Percentiles rank a stretch among this genome's conserved stretches.
Conservation (phyloP, 2,329 filamentous ascomycete species). For the Pseudogymnoascus sp. region DNA sequence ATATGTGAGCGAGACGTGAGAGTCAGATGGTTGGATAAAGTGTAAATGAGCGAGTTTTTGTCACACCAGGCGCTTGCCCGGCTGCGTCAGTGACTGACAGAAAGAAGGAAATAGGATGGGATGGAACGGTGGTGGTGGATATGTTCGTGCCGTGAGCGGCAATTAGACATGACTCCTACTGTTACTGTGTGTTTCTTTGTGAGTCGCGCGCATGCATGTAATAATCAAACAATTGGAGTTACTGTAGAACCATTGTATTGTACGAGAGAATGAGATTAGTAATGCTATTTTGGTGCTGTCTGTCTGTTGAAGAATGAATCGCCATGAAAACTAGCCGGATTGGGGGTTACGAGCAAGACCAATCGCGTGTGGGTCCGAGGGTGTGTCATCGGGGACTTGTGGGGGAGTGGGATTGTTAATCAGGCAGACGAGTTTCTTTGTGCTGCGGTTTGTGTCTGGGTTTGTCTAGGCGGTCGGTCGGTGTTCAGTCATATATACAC, state of each 20-base stretch:
- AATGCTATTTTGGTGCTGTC: not conserved
- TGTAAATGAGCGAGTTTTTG: not conserved
- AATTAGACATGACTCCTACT: not conserved
- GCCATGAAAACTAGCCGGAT: not conserved
- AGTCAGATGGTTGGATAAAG: not conserved
- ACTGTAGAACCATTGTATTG: not conserved
- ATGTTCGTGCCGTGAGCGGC: not conserved
- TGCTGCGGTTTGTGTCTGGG: not conserved
- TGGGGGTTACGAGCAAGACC: not conserved
- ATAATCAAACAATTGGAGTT: not conserved
- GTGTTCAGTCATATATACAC: conserved; percentile 1
- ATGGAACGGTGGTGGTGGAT: not conserved
- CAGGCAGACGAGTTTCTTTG: not conserved
- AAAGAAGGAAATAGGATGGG: not conserved
- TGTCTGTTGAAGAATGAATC: not conserved
- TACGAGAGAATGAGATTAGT: not conserved
- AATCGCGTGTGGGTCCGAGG: not conserved
- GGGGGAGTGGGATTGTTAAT: not conserved
- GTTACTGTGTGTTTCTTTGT: not conserved
- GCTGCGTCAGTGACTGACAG: not conserved
- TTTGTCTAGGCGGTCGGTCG: not conserved
- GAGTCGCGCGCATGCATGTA: not conserved
- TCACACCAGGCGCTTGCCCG: not conserved
- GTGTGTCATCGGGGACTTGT: not conserved
- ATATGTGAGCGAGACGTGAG: not conserved